Percentiles rank a stretch among this genome's conserved stretches.
These are phyloP conservation scores for Skeletonema menzelii DNA, from an alignment of 108 stramenopile species.

Conservation along the genomic window DNA sequence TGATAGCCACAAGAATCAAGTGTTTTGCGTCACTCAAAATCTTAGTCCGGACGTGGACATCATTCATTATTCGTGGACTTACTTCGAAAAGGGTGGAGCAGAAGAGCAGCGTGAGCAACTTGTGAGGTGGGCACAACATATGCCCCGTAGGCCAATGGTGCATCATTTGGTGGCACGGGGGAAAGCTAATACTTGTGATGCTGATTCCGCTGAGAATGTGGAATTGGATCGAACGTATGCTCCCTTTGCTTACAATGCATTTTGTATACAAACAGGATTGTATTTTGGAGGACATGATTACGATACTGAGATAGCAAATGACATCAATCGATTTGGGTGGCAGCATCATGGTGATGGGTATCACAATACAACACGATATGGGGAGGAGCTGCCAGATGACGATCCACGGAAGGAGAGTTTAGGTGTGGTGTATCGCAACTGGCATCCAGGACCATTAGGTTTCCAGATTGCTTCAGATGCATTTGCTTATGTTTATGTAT, in stretches of 20 bases:
- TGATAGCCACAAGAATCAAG: slow-evolving; percentile 52
- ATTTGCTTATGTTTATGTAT: slow-evolving; percentile 51
- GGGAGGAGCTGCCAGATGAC: slow-evolving; percentile 36
- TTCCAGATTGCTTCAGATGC: slow-evolving; percentile 57
- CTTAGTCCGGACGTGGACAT: neutral
- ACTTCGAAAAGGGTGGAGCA: slow-evolving; percentile 46
- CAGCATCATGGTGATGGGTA: slow-evolving; percentile 48
- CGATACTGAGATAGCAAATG: slow-evolving; percentile 30
- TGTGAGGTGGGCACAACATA: slow-evolving; percentile 44
- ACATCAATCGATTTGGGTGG: slow-evolving; percentile 48
- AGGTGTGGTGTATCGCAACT: slow-evolving; percentile 53
- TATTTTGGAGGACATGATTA: slow-evolving; percentile 53
- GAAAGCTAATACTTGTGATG: slow-evolving; percentile 37
- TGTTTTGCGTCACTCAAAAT: slow-evolving; percentile 55
- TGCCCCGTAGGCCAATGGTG: slow-evolving; percentile 44
- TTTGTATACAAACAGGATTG: slow-evolving; percentile 52
- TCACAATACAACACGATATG: slow-evolving; percentile 60
- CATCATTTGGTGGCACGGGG: slow-evolving; percentile 49
- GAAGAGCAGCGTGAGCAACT: slow-evolving; percentile 39
- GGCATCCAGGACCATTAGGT: slow-evolving; percentile 63
- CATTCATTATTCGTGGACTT: slow-evolving; percentile 31
- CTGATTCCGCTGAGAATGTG: slow-evolving; percentile 25
- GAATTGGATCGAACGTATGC: slow-evolving; percentile 42
- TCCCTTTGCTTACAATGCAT: slow-evolving; percentile 45
- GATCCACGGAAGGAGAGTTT: slow-evolving; percentile 44